Evolutionary conservation across 352 stramenopile genomes (phyloP).

Genomic region (Phytophthora pseudosyringae): DNA sequence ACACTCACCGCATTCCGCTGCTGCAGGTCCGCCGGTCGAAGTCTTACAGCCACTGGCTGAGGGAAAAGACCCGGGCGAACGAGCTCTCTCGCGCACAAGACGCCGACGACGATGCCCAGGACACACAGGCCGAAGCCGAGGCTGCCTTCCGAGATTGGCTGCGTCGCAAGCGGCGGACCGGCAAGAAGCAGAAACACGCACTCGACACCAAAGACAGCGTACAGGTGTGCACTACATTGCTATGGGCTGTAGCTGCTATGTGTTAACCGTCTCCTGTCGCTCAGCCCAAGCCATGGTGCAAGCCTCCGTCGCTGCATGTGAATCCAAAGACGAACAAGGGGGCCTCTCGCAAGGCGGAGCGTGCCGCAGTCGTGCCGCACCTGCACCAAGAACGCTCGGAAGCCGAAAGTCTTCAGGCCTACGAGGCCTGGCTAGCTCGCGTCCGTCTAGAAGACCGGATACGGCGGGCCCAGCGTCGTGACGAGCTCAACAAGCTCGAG

Average conservation of each 20-base stretch:
- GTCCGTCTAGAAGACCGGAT: constrained; percentile 58
- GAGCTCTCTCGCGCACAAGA: not conserved
- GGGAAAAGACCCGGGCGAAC: constrained; percentile 27
- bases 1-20: not conserved
- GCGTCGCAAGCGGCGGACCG: constrained; percentile 40
- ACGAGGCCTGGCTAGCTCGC: constrained; percentile 50
- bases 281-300: constrained; percentile 25
- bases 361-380: not conserved
- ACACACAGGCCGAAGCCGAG: constrained; percentile 37
- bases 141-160: constrained; percentile 52
- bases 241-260: not conserved
- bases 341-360: constrained; percentile 23
- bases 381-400: constrained; percentile 1
- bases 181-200: constrained; percentile 28
- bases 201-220: not conserved
- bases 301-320: constrained; percentile 60
- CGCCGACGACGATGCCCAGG: constrained; percentile 9
- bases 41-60: constrained; percentile 55
- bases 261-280: not conserved
- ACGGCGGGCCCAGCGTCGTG: constrained; percentile 35
- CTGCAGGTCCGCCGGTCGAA: constrained; percentile 55
- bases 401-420: constrained; percentile 28
- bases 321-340: constrained; percentile 47
- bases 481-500: constrained; percentile 33
- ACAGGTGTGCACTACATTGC: not conserved